Base-by-base conservation (phyloP, 2,329 filamentous ascomycete species). In the Macrophomina pseudophaseolina region DNA sequence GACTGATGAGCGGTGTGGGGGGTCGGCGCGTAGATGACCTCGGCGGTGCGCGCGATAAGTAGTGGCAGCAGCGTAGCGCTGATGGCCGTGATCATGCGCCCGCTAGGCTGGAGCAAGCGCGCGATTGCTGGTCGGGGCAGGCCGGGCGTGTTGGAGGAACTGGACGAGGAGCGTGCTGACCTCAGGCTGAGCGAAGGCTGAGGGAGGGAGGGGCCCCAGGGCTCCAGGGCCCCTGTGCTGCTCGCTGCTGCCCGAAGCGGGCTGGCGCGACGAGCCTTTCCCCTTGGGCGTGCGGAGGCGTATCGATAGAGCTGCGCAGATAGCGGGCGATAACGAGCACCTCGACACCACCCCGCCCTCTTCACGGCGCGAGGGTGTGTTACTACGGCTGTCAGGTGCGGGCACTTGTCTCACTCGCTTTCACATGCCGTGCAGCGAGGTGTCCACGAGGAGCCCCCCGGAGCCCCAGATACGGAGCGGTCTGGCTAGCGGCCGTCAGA, bases 401-500 rank as follows among this genome's bases (percentile, higher is more conserved):
- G 52, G 52, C 51, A 4, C 52, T 28, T 56, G 64, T 59, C 53
- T 66, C 64, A 58, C 44, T 12, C 64, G 51, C 64, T 66, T 66
- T 66, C 64, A 66, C 64, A 66, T 66, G 64, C 42, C 64, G 33
- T 42, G 30, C 46, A 30, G n/a, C n/a, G 23, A 35, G 16, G 35
- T 33, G 64, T 59, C 53, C 64, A 66, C 64, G 64, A 60, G 64
- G 63, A 51, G 33, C 52, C 18, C 42, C 30, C 58, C 51, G 63
- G 49, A 54, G 51, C 38, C 46, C 59, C 60, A 42, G 14, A 52
- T 42, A 52, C 60, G 60, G 62, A 46, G 49, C 58, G 58, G 58
- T 62, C 58, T 62, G 58, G 58, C 58, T 62, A 62, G 58, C 58
- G 58, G 42, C 58, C 58, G 58, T 62, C 58, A 62, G 58, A 62